Evolutionary conservation across 2,329 filamentous ascomycete genomes (phyloP).

Genomic region (Ophiostoma himal-ulmi): DNA sequence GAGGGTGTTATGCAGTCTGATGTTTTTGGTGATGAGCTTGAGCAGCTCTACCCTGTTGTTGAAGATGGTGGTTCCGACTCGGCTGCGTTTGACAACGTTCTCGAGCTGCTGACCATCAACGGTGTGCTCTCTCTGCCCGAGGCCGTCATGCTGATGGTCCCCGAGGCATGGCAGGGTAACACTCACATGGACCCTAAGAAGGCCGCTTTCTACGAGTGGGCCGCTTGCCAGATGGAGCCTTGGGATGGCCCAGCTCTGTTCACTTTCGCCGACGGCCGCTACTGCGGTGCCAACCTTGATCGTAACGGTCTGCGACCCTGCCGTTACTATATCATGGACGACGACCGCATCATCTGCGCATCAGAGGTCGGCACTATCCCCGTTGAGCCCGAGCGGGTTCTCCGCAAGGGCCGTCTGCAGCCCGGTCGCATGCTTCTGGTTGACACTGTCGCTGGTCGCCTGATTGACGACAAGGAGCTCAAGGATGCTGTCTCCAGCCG

Average conservation of each 20-base stretch:
- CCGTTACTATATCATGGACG: constrained; percentile 93
- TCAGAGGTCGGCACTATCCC: constrained; percentile 92
- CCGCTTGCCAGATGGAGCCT: constrained; percentile 96
- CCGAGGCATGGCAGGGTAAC: constrained; percentile 96
- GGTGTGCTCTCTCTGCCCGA: constrained; percentile 91
- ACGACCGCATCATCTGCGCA: constrained; percentile 94
- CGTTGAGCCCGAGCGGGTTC: constrained; percentile 81
- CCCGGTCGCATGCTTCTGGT: constrained; percentile 95
- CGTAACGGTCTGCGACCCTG: constrained; percentile 92
- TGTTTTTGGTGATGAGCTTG: constrained; percentile 86
- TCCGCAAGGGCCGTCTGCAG: constrained; percentile 90
- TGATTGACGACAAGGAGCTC: constrained; percentile 89
- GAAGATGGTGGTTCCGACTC: constrained; percentile 96
- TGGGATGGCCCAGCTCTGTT: constrained; percentile 97
- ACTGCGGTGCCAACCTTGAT: constrained; percentile 94
- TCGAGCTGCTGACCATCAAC: constrained; percentile 91
- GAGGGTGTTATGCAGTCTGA: constrained; percentile 93
- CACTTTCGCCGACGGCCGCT: constrained; percentile 92
- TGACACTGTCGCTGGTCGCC: constrained; percentile 79
- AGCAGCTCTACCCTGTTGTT: constrained; percentile 85
- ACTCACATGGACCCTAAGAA: constrained; percentile 87
- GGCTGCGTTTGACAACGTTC: constrained; percentile 92
- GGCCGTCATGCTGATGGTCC: constrained; percentile 97
- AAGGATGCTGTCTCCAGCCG: constrained; percentile 83
- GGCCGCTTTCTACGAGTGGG: constrained; percentile 97